Base-by-base conservation (phyloP, 345 rosid genomes). In the Erucastrum elatum region DNA sequence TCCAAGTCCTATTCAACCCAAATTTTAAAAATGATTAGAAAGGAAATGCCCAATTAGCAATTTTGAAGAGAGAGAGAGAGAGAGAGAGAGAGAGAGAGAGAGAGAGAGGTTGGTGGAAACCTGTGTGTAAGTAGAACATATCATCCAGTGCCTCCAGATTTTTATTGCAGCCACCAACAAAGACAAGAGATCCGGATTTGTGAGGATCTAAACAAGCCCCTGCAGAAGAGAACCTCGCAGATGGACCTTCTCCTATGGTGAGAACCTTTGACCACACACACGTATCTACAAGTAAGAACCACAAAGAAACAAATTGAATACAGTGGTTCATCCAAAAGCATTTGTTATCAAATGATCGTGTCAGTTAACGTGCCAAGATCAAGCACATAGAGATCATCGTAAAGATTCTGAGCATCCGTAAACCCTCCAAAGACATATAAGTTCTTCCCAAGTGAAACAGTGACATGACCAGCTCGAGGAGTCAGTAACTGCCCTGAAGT, bases 391-490 rank as follows among this genome's bases (percentile, higher is more conserved):
- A 93, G 84, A 74, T 93, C 98, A 77, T 93, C 93, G 13, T 91
- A 93, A 31, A 95, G 88, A 81, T 90, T 93, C 84, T 95, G 98
- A 58, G 94, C 91, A 84, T 91, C 96, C 0, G 97, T 88, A 84
- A 91, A 95, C 81, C 99, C 99, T 76, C 99, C 99, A 84, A 90
- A 95, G 64, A 95, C 97, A 84, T 87, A 91, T 65, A 95, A 80
- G 76, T 87, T 86, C 84, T 87, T 93, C 82, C 99, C 96, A 80
- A 95, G 82, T 69, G 96, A 85, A 82, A 90, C 87, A 27, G 99
- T 85, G 7, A 93, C 86, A 82, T 95, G 98, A 15, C 99, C 99
- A 80, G 98, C 99, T 81, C 99, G 91, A 70, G 99, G 98, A 69
- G 98, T 79, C 86, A 95, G 68, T 77, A 82, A 84, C 84, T 86